These are phyloP conservation scores for Trametes punicea DNA, from an alignment of 768 basidiomycete genomes.

Conservation along the genomic window DNA sequence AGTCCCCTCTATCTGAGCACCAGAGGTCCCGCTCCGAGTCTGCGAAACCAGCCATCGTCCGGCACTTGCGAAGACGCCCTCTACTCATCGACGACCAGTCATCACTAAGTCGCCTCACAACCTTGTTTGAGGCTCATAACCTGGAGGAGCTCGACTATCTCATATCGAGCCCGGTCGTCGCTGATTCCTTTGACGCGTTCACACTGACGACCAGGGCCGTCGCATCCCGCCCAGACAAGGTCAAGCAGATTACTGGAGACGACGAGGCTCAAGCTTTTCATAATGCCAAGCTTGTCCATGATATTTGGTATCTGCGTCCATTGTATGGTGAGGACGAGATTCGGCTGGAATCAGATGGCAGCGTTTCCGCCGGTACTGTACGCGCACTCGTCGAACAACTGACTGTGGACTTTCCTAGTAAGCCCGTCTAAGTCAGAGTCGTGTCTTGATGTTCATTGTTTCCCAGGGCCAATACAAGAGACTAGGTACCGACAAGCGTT, in stretches of 20 bases:
- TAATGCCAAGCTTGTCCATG: constrained; percentile 36
- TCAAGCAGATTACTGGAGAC: constrained; percentile 39
- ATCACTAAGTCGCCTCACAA: constrained; percentile 34
- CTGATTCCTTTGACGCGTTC: constrained; percentile 22
- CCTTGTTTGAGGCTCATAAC: constrained; percentile 36
- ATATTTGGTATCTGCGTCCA: constrained; percentile 55
- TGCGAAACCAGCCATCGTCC: constrained; percentile 13
- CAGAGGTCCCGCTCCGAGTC: constrained; percentile 21
- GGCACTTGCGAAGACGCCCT: constrained; percentile 37
- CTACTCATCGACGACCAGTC: constrained; percentile 40
- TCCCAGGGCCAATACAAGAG: constrained; percentile 10
- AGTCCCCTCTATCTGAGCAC: constrained; percentile 8
- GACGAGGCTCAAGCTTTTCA: constrained; percentile 42
- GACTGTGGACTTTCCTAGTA: constrained; percentile 58
- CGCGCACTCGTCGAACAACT: constrained; percentile 70
- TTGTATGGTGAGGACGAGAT: constrained; percentile 57
- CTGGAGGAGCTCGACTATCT: constrained; percentile 34
- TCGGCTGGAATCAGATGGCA: constrained; percentile 59
- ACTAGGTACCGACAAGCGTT: constrained; percentile 56
- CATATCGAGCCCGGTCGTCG: constrained; percentile 25
- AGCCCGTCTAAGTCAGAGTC: constrained; percentile 29
- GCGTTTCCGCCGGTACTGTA: constrained; percentile 66
- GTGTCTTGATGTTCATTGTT: neutral
- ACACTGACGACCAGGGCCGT: neutral
- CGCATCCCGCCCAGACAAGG: constrained; percentile 32